phyloP scores from a whole-genome alignment of 352 stramenopile genomes.

The Phytophthora colocasiae region DNA sequence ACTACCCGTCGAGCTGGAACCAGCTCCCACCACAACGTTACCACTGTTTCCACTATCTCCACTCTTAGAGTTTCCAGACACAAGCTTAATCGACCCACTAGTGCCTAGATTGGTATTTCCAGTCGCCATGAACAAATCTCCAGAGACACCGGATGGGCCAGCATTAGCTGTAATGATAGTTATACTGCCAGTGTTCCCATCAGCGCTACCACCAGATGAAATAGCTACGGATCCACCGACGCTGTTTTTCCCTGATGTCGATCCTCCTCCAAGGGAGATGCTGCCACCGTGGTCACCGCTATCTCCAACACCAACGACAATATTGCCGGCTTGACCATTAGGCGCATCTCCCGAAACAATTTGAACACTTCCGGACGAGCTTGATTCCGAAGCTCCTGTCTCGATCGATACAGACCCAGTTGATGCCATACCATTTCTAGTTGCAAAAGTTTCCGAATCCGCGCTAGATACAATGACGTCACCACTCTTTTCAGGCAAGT shows the following conservation, averaged over 20 bases:
- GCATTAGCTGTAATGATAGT: slow-evolving; percentile 18
- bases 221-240: slow-evolving; percentile 29
- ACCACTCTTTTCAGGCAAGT: slow-evolving; percentile 38
- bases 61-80: slow-evolving; percentile 25
- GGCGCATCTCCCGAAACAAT: slow-evolving; percentile 34
- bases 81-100: slow-evolving; percentile 19
- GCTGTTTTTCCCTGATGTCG: slow-evolving; percentile 13
- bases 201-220: slow-evolving; percentile 26
- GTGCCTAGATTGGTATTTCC: slow-evolving; percentile 22
- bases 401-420: slow-evolving; percentile 36
- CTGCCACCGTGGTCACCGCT: slow-evolving; percentile 29
- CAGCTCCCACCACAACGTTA: slow-evolving; percentile 18
- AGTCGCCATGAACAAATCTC: slow-evolving; percentile 22
- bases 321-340: slow-evolving; percentile 31
- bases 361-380: slow-evolving; percentile 32
- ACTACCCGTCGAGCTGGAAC: slow-evolving; percentile 21
- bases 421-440: slow-evolving; percentile 17
- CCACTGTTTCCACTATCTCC: too few species aligned
- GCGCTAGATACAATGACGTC: slow-evolving; percentile 47
- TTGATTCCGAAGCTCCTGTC: slow-evolving; percentile 22
- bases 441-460: slow-evolving; percentile 27
- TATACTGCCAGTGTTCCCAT: slow-evolving; percentile 23
- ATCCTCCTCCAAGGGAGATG: slow-evolving; percentile 36
- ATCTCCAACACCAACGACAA: slow-evolving; percentile 35
- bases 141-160: slow-evolving; percentile 15